A percentile compares a stretch with the other conserved stretches of the same genome.
Conservation (phyloP, 768 basidiomycete species). For the Pleurotus eryngii region DNA sequence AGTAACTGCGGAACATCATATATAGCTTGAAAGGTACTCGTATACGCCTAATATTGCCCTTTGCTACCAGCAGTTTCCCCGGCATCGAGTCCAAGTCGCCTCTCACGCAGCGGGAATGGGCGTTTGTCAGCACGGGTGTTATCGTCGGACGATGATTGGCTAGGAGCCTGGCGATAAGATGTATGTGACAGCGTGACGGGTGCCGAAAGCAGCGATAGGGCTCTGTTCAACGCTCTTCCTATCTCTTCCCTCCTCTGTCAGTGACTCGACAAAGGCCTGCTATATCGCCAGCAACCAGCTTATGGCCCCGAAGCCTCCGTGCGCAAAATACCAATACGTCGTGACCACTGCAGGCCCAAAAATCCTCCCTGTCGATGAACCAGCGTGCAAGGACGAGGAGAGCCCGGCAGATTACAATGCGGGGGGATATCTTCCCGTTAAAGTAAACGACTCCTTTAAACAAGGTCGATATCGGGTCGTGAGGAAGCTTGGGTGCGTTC, state of each 20-base stretch:
- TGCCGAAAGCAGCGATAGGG: background rate
- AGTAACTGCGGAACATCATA: too few species aligned
- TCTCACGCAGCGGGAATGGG: background rate
- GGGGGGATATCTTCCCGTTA: constrained; percentile 79
- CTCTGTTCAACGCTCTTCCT: background rate
- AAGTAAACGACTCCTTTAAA: constrained; percentile 82
- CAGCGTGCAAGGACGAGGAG: constrained; percentile 72
- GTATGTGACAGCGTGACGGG: constrained; percentile 5
- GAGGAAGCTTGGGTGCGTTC: constrained; percentile 79
- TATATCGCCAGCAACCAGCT: background rate
- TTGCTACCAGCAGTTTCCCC: too few species aligned
- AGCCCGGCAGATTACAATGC: constrained; percentile 80
- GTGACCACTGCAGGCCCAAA: constrained; percentile 63
- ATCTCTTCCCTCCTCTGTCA: constrained; percentile 1
- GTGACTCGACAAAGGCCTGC: background rate
- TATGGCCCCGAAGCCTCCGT: constrained; percentile 69
- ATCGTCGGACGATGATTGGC: constrained; percentile 8
- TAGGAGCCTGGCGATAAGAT: constrained; percentile 3
- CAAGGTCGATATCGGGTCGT: constrained; percentile 81
- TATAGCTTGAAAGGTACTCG: too few species aligned
- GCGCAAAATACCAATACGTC: constrained; percentile 75
- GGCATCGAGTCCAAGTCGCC: too few species aligned
- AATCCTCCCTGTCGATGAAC: constrained; percentile 68
- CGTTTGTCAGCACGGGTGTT: background rate
- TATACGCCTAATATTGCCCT: too few species aligned